Evolutionary conservation across 139 green algal species (phyloP).

Genomic region (Chlorella ohadii): DNA sequence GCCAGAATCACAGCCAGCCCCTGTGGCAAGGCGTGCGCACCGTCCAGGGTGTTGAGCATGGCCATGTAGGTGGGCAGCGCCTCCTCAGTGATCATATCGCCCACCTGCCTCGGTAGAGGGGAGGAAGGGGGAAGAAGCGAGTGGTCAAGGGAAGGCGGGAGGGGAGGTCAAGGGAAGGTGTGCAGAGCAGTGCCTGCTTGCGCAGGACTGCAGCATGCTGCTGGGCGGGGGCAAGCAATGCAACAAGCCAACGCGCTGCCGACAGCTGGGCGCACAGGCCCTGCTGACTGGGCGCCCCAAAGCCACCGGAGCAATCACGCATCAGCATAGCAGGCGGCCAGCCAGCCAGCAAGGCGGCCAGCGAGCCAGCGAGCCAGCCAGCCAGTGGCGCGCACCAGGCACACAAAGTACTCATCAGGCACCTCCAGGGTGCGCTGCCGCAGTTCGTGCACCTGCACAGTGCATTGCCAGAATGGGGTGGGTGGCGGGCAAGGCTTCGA

Average conservation of each 20-base stretch:
- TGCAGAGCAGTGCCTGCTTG: too few relatives aligned
- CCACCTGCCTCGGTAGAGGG: slow-evolving; percentile 40
- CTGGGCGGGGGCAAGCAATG: too few relatives aligned
- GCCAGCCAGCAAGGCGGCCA: neutral
- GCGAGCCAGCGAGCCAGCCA: neutral
- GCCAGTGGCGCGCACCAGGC: slow-evolving; percentile 56
- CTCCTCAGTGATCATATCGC: slow-evolving; percentile 91
- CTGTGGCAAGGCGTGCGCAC: slow-evolving; percentile 51
- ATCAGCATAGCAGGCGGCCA: too few relatives aligned
- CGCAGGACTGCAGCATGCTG: too few relatives aligned
- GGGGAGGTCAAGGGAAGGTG: neutral
- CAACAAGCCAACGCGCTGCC: too few relatives aligned
- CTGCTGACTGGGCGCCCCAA: too few relatives aligned
- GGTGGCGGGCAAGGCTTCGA: too few relatives aligned
- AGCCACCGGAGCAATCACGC: too few relatives aligned
- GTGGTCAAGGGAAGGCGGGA: too few relatives aligned
- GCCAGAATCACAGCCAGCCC: too few relatives aligned
- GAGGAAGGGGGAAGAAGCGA: too few relatives aligned
- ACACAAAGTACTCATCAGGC: slow-evolving; percentile 96
- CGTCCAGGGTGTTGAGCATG: slow-evolving; percentile 99
- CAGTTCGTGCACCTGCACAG: slow-evolving; percentile 82
- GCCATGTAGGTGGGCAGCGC: slow-evolving; percentile 99
- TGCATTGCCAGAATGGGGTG: neutral
- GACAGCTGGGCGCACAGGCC: too few relatives aligned
- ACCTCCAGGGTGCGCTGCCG: slow-evolving; percentile 80